These are phyloP conservation scores for Aspergillus hancockii DNA, from an alignment of 495 filamentous ascomycete species.

Conservation along the genomic window DNA sequence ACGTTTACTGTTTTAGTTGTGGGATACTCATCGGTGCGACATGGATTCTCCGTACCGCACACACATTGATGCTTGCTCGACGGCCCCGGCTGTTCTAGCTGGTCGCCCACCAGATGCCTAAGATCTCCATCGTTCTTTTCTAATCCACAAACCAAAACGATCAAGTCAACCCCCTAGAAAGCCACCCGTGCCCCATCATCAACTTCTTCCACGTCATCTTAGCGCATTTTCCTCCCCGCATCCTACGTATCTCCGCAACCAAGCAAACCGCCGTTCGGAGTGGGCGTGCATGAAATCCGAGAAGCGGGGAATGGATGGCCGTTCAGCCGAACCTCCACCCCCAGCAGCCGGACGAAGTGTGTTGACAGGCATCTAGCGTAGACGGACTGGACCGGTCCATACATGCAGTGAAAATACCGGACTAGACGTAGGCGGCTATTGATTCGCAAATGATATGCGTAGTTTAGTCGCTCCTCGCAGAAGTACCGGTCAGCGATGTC, in stretches of 20 bases:
- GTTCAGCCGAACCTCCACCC: not conserved
- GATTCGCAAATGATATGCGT: not conserved
- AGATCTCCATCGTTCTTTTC: not conserved
- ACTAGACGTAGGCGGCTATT: not conserved
- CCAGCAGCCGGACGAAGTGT: not conserved
- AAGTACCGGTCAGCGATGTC: not conserved
- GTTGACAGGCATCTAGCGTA: not conserved
- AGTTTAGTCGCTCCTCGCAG: not conserved
- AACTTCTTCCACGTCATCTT: not conserved
- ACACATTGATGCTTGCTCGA: not conserved
- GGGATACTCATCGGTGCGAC: not conserved
- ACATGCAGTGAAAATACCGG: conserved; percentile 2
- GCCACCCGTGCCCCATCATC: not conserved
- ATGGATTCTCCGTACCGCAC: not conserved
- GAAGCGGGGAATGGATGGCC: not conserved
- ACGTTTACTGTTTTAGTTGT: not conserved
- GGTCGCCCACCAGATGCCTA: not conserved
- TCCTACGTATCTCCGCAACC: not conserved
- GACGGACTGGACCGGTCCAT: conserved; percentile 9
- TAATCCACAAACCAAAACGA: not conserved
- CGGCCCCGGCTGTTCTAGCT: not conserved
- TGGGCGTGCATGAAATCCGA: not conserved
- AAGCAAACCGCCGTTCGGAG: not conserved
- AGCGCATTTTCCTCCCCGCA: not conserved
- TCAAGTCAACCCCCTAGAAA: not conserved